Base-by-base conservation (phyloP, 306 rosid genomes). In the Corylus americana region DNA sequence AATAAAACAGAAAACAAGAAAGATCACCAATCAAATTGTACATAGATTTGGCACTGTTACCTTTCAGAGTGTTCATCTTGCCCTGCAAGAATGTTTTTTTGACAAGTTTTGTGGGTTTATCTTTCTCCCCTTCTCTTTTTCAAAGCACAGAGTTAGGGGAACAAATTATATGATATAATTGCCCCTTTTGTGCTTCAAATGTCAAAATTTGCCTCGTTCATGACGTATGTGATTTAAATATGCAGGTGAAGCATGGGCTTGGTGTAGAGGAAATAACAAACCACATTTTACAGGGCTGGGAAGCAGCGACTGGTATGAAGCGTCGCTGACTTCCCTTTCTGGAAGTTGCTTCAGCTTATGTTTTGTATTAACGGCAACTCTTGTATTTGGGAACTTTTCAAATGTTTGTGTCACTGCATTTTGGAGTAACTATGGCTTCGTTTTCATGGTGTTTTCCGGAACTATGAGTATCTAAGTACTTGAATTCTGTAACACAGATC, bases 161-260 rank as follows among this genome's bases (percentile, higher is more conserved):
- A 13, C 4, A 13, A 51, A 3, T 53, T 48, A 9, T 48, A 48
- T 11, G 16, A 49, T 49, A 49, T 3, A 49, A 11, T 11, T 2
- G 53, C 31, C 29, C 66, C 25, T 10, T 25, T 59, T 59, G 0
- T 1, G 3, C 17, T 58, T 1, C 27, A n/a, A 48, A 54, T 62
- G 51, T 71, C 53, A 53, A 22, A 12, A 35, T 68, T 78, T 76
- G 7, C 11, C 35, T 18, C 35, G 18, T 22, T 18, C 54, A 44
- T 29, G 70, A 64, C 53, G 68, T 13, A 27, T 18, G 45, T 53
- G 73, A 47, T 58, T 70, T 35, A 47, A 47, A 47, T 47, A 49
- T 82, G 82, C 87, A 95, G 98, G 97, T 93, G 85, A 95, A 93
- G 84, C 95, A 95, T 51, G 94, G 88, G 78, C 20, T 87, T 66